These are phyloP conservation scores for Atalantia buxifolia DNA, from an alignment of 345 rosid genomes.

Conservation along the genomic window DNA sequence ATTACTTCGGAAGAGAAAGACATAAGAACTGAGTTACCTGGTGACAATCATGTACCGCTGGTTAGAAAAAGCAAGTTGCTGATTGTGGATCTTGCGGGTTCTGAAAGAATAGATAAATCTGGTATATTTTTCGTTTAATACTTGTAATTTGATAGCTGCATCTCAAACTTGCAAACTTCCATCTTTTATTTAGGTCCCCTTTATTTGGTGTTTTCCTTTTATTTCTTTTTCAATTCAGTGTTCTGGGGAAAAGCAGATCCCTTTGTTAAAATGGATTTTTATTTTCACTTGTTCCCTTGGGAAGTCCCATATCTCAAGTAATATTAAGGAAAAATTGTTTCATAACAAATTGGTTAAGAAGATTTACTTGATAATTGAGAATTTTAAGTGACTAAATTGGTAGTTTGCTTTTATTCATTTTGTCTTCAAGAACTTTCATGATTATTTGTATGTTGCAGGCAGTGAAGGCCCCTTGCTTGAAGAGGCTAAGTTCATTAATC, in stretches of 20 bases:
- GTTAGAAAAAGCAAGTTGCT: slow-evolving; percentile 90
- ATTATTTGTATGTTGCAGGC: slow-evolving; percentile 43
- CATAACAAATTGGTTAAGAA: neutral
- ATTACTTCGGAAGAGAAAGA: slow-evolving; percentile 21
- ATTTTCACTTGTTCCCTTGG: neutral
- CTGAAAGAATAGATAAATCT: slow-evolving; percentile 93
- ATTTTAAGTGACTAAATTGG: slow-evolving; percentile 5
- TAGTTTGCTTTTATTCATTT: neutral
- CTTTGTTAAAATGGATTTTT: neutral
- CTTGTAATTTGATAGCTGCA: neutral
- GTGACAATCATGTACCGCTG: slow-evolving; percentile 42
- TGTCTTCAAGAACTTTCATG: neutral
- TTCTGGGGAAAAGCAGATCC: neutral
- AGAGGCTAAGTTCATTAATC: slow-evolving; percentile 95
- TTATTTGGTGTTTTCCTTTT: neutral
- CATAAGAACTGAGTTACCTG: slow-evolving; percentile 31
- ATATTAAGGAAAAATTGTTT: neutral
- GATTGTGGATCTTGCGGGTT: slow-evolving; percentile 96
- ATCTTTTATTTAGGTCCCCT: neutral
- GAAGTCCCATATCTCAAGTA: neutral
- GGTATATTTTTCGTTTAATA: slow-evolving; percentile 37
- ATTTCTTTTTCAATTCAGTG: neutral
- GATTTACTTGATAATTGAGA: neutral
- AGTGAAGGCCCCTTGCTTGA: slow-evolving; percentile 84
- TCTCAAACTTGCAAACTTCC: neutral